These are phyloP conservation scores for Leccinellum rugosiceps DNA, from an alignment of 768 basidiomycete species.

Conservation along the genomic window DNA sequence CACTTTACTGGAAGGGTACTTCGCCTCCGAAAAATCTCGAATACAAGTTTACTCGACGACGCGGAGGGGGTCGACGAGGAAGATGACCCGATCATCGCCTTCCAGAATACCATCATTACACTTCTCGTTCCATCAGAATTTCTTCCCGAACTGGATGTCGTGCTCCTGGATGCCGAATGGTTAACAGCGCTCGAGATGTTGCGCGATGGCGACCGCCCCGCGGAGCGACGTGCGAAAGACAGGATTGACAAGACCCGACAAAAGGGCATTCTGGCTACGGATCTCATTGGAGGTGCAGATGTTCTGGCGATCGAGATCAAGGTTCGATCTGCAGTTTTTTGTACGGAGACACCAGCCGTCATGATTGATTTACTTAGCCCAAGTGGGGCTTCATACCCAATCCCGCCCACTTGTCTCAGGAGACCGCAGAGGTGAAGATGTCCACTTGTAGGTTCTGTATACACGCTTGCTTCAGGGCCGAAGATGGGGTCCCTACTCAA, in stretches of 20 bases:
- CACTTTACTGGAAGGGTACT: slow-evolving; percentile 65
- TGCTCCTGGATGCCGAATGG: slow-evolving; percentile 53
- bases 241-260: slow-evolving; percentile 51
- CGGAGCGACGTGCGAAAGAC: slow-evolving; percentile 51
- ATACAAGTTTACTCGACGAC: slow-evolving; percentile 19
- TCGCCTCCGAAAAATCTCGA: slow-evolving; percentile 63
- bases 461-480: slow-evolving; percentile 60
- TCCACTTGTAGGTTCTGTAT: slow-evolving; percentile 87
- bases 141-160: slow-evolving; percentile 55
- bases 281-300: slow-evolving; percentile 65
- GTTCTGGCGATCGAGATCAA: slow-evolving; percentile 85
- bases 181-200: slow-evolving; percentile 47
- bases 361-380: slow-evolving; percentile 50
- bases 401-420: slow-evolving; percentile 53
- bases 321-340: slow-evolving; percentile 40
- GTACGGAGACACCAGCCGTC: background rate
- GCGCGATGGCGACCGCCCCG: slow-evolving; percentile 53
- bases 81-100: slow-evolving; percentile 45
- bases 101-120: slow-evolving; percentile 62
- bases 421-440: slow-evolving; percentile 58
- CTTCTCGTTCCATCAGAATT: slow-evolving; percentile 58
- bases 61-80: slow-evolving; percentile 28
- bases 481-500: slow-evolving; percentile 31
- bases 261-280: slow-evolving; percentile 73
- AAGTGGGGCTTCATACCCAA: slow-evolving; percentile 96